Base-by-base conservation (phyloP, 306 rosid species). In the Cucumis cinereus region DNA sequence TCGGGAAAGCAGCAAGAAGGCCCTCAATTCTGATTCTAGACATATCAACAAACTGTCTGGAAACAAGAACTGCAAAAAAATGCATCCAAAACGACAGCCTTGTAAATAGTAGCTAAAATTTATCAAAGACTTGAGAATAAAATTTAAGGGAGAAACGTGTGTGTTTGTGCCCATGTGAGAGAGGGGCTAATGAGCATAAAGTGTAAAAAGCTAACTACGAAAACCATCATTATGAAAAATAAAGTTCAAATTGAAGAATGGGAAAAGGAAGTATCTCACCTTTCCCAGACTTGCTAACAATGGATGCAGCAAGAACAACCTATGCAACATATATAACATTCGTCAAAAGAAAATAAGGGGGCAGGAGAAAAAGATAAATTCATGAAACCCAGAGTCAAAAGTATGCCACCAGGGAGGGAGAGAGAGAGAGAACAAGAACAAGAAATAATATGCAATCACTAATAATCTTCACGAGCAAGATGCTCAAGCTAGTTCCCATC, bases 281-380 rank as follows among this genome's bases (percentile, higher is more conserved):
- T 87, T 93, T 93, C 19, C 97, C 98, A 79, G 98, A 90, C 92
- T 93, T 93, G 88, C 91, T 74, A 68, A 93, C 77, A 55, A 89
- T 81, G 20, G 98, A 91, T 80, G 97, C 96, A 23, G 92, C 98
- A 69, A 93, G 97, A 77, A 93, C 97, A 74, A 93, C 98, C 98
- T 93, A 84, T 15, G 74, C 50, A 17, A 81, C 50, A 83, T 64
- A 78, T 40, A 52, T 79, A 81, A 54, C 20, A 17, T 35, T 36
- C 15, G 33, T 55, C 69, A 78, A 45, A 36, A 78, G 36, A 63
- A 52, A 78, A 14, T 33, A 79, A 41, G 11, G 40, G 52, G 23
- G 30, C 23, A 26, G 43, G 45, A 74, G 76, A 11, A 16, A 16
- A 71, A 71, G 76, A 71, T 28, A 49, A 72, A 26, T 40, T 49